phyloP scores from a whole-genome alignment of 2,329 filamentous ascomycete genomes.

The Epichloe glyceriae region DNA sequence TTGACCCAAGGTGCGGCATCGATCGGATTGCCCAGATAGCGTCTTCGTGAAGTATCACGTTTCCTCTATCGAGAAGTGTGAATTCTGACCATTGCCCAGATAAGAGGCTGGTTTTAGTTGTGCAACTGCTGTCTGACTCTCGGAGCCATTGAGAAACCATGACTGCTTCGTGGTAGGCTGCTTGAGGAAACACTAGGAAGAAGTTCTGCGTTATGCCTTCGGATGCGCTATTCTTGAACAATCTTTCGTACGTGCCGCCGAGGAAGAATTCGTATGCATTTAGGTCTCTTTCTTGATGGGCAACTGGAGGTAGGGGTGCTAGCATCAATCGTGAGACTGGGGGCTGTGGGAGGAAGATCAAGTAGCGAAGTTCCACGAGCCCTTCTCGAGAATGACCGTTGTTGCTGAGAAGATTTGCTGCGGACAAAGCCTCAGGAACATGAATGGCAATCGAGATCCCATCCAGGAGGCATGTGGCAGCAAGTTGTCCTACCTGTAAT shows the following conservation, averaged over 20 bases:
- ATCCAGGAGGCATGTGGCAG: constrained; percentile 19
- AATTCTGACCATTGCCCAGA: constrained; percentile 37
- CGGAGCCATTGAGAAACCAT: constrained; percentile 34
- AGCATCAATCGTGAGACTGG: constrained; percentile 12
- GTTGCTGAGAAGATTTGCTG: neutral
- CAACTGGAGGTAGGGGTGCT: constrained; percentile 10
- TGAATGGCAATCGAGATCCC: constrained; percentile 25
- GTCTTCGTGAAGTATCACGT: constrained; percentile 34
- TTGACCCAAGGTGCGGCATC: constrained; percentile 23
- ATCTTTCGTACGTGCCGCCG: constrained; percentile 19
- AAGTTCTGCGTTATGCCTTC: constrained; percentile 19
- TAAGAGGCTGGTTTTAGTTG: constrained; percentile 27
- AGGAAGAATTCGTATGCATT: constrained; percentile 18
- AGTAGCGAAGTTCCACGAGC: constrained; percentile 19
- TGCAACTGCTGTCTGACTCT: constrained; percentile 24
- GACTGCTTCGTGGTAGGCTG: constrained; percentile 19
- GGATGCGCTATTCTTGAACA: constrained; percentile 11
- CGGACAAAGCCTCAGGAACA: neutral
- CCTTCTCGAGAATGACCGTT: neutral
- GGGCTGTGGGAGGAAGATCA: constrained; percentile 22
- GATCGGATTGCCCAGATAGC: constrained; percentile 23
- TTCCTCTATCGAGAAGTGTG: constrained; percentile 13
- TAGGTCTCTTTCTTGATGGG: neutral
- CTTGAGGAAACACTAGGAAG: constrained; percentile 36
- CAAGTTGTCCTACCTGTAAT: constrained; percentile 23